Base-by-base conservation (phyloP, 73 alveolate species). In the Blepharisma stoltei region DNA sequence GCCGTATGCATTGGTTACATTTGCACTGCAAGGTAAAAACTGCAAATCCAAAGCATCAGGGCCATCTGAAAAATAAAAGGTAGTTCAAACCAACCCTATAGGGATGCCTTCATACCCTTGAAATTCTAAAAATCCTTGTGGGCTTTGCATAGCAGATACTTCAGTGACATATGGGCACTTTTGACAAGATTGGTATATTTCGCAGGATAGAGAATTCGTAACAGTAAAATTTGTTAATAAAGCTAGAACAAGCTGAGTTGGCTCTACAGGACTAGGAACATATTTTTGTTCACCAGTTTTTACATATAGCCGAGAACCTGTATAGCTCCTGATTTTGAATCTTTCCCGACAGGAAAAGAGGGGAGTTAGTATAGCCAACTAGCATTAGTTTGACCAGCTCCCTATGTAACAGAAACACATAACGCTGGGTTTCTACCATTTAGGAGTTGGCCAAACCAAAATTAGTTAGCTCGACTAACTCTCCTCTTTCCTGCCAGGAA, bases 71-170 rank as follows among this genome's bases (percentile, higher is more conserved):
- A 38, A 46, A 25, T 69, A 44, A 46, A 69, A 69, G 45, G 65
- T 69, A 38, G 65, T 44, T 5, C 65, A 44, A 11, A 46, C 14
- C 0, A 69, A 5, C 60, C 65, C 55, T 14, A 44, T 69, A 69
- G 79, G 65, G n/a, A 44, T 46, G 0, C 76, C 79, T 69, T 38
- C 79, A 69, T 44, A 46, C 4, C 79, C 79, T 69, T 69, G 65
- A 69, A 69, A 69, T 43, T 69, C 54, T 43, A 69, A 46, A 46
- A 69, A 46, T n/a, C 79, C 79, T 44, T 69, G 76, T 44, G 79
- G 67, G 5, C 67, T 44, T 46, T 69, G 65, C 79, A 69, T 69
- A 69, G 79, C 79, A 43, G 71, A 9, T 8, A 69, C 65, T 38
- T 38, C 55, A 44, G 55, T 38, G 2, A 5, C 79, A 38, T 44